A percentile compares a stretch with the other conserved stretches of the same genome.
phyloP scores from a whole-genome alignment of 805 yeast species.

The Dipodascopsis tothii region DNA sequence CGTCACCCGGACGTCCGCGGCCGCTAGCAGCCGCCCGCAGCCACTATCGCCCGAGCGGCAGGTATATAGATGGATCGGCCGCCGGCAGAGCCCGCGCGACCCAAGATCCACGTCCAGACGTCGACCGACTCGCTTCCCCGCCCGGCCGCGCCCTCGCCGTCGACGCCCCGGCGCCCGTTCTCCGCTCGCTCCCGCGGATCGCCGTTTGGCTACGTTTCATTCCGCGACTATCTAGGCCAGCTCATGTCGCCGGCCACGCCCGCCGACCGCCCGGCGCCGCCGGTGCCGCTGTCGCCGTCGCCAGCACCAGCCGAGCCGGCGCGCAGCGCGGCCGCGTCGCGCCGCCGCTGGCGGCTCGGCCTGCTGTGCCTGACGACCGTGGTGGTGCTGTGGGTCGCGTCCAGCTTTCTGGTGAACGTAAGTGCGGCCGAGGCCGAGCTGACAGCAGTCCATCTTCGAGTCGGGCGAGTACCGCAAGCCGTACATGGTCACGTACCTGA shows the following conservation, averaged over 20 bases:
- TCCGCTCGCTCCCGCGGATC: too few relatives aligned
- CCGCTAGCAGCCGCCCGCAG: too few relatives aligned
- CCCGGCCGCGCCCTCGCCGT: neutral
- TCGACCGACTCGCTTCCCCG: neutral
- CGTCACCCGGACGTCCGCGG: too few relatives aligned
- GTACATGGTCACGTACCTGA: slow-evolving; percentile 82
- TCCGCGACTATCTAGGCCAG: neutral
- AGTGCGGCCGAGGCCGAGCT: slow-evolving; percentile 10
- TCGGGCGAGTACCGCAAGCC: slow-evolving; percentile 73
- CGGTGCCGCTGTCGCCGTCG: too few relatives aligned
- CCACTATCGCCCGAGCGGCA: too few relatives aligned
- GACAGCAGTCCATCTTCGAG: slow-evolving; percentile 44
- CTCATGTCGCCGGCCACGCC: neutral
- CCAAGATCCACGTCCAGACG: neutral
- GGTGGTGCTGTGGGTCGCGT: slow-evolving; percentile 62
- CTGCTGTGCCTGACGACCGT: slow-evolving; percentile 12
- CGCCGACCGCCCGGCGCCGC: too few relatives aligned
- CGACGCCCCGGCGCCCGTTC: too few relatives aligned
- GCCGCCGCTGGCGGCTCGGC: slow-evolving; percentile 17
- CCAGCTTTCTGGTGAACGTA: slow-evolving; percentile 76
- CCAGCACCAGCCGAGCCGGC: neutral
- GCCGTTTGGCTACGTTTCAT: neutral
- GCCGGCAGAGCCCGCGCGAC: too few relatives aligned
- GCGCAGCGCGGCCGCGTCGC: neutral
- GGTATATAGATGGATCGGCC: too few relatives aligned